Conservation (phyloP, 306 rosid species). For the Citrullus colocynthis region DNA sequence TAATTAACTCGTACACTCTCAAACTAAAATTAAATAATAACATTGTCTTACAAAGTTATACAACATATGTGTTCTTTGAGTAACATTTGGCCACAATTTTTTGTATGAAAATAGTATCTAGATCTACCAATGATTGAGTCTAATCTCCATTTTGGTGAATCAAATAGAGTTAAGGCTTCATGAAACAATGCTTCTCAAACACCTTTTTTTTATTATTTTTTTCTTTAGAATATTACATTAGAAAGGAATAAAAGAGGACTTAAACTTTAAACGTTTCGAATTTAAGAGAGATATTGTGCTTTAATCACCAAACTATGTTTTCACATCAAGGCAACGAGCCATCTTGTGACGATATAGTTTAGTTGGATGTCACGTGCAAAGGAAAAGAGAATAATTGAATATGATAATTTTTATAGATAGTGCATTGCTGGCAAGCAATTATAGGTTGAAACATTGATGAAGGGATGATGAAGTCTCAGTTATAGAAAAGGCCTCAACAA, state of each 20-base stretch:
- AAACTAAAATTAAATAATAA: not conserved
- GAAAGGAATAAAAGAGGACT: not conserved
- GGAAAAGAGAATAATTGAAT: not conserved
- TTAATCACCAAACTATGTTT: not conserved
- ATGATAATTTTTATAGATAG: not conserved
- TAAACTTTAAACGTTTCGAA: not conserved
- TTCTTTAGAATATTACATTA: not conserved
- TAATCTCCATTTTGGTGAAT: not conserved
- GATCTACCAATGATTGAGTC: not conserved
- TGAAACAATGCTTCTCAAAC: not conserved
- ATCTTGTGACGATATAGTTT: not conserved
- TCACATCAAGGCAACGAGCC: not conserved
- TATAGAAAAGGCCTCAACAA: not conserved
- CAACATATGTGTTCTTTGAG: not conserved
- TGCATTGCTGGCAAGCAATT: not conserved
- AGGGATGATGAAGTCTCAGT: conserved; percentile 1
- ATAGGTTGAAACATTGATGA: conserved; percentile 1
- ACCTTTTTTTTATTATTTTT: no score
- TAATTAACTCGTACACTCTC: no score
- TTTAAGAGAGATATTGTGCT: not conserved
- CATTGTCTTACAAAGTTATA: no score
- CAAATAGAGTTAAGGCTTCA: not conserved
- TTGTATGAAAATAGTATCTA: not conserved
- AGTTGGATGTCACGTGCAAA: not conserved
- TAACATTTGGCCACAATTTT: not conserved